Percentiles rank a stretch among this genome's conserved stretches.
Conservation (phyloP, 1,284 basidiomycete species). For the Nidula niveotomentosa region DNA sequence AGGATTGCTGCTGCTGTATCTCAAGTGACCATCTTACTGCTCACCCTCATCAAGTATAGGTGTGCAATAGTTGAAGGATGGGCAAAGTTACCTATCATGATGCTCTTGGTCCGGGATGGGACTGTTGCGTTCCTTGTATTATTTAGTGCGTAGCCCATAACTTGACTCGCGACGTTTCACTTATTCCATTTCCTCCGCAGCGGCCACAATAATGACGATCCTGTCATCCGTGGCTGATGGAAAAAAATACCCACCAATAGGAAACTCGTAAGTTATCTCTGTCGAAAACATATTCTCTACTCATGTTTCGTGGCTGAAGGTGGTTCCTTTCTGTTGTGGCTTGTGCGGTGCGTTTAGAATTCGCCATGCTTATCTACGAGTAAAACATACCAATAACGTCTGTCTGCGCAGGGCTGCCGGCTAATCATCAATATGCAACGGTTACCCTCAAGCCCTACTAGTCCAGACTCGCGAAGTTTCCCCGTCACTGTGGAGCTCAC, state of each 20-base stretch:
- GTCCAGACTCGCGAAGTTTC: not conserved
- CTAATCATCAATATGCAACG: conserved; percentile 22
- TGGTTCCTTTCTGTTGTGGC: conserved; percentile 27
- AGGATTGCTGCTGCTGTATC: conserved; percentile 23
- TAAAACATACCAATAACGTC: no score
- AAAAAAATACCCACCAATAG: not conserved
- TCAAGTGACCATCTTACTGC: conserved; percentile 28
- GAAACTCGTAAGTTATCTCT: not conserved
- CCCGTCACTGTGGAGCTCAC: not conserved
- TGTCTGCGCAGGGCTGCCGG: conserved; percentile 19
- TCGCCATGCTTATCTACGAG: no score
- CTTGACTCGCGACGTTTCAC: not conserved
- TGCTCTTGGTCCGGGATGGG: conserved; percentile 31
- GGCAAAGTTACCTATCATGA: conserved; percentile 25
- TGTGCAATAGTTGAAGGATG: conserved; percentile 18
- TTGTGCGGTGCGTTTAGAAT: conserved; percentile 16
- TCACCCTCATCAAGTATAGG: conserved; percentile 30
- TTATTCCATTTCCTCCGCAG: not conserved
- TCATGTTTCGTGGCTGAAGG: conserved; percentile 8
- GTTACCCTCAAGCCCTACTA: conserved; percentile 1
- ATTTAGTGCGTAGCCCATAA: conserved; percentile 13
- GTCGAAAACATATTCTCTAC: not conserved
- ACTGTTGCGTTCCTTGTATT: conserved; percentile 28
- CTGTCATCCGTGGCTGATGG: not conserved
- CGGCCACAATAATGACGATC: conserved; percentile 3